Evolutionary conservation across 2,329 filamentous ascomycete species (phyloP).

Genomic region (Albophoma yamanashiensis): DNA sequence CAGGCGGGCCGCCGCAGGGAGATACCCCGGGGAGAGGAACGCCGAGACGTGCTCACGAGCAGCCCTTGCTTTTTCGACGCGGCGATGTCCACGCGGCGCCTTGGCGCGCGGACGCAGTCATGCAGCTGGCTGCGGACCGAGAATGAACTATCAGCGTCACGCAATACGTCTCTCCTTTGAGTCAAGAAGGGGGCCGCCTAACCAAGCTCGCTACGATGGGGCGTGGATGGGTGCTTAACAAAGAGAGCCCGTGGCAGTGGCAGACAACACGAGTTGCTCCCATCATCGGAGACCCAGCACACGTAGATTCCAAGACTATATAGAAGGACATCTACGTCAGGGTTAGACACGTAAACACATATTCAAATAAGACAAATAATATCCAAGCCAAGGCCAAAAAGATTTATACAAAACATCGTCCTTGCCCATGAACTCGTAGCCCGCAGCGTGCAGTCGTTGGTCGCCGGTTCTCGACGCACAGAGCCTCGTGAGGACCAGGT

Average conservation of each 20-base stretch:
- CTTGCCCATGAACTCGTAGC: neutral
- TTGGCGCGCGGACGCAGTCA: neutral
- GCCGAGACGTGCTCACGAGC: neutral
- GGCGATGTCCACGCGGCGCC: neutral
- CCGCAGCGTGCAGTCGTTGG: neutral
- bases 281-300: neutral
- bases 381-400: neutral
- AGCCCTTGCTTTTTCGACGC: neutral
- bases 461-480: neutral
- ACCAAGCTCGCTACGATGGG: neutral
- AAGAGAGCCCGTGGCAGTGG: neutral
- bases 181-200: neutral
- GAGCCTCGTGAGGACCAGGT: neutral
- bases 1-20: neutral
- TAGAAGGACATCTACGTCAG: neutral
- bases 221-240: no score
- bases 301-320: neutral
- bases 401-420: slow-evolving; percentile 3
- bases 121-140: neutral
- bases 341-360: neutral
- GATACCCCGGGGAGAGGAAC: neutral
- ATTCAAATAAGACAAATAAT: neutral
- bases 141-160: neutral
- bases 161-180: neutral
- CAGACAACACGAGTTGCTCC: neutral